phyloP scores from a whole-genome alignment of 495 filamentous ascomycete species.

The Rostrohypoxylon terebratum region DNA sequence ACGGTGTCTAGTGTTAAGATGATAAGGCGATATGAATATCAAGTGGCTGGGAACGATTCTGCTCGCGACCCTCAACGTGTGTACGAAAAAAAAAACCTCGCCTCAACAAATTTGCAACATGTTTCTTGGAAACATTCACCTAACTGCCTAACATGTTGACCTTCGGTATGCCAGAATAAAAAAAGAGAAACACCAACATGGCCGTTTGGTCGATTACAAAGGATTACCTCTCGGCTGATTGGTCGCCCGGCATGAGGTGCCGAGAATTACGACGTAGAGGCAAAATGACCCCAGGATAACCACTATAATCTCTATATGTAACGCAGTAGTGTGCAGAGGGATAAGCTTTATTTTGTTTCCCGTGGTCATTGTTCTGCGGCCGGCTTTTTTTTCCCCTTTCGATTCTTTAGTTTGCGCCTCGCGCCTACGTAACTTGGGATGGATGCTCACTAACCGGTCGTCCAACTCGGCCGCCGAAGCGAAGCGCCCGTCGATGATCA shows the following conservation, averaged over 20 bases:
- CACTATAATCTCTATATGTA: constrained; percentile 6
- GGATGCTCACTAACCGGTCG: constrained; percentile 10
- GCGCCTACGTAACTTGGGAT: constrained; percentile 11
- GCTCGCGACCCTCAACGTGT: constrained; percentile 10
- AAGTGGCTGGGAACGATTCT: constrained; percentile 39
- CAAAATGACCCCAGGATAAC: constrained; percentile 8
- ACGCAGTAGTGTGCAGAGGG: constrained; percentile 1
- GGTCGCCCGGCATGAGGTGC: constrained; percentile 21
- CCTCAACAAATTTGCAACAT: constrained; percentile 1
- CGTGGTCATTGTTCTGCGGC: constrained; percentile 32
- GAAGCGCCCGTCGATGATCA: constrained; percentile 36
- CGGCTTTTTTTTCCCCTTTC: constrained; percentile 5
- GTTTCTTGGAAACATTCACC: constrained; percentile 11
- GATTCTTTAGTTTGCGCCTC: constrained; percentile 9
- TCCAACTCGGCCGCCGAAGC: constrained; percentile 32
- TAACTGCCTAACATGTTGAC: neutral
- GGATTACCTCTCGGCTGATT: constrained; percentile 8
- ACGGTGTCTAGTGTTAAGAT: constrained; percentile 29
- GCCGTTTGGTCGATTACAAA: neutral
- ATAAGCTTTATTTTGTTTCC: constrained; percentile 44
- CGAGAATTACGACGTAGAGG: constrained; percentile 20
- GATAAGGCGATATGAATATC: constrained; percentile 19
- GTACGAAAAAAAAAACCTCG: neutral
- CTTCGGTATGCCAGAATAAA: constrained; percentile 9
- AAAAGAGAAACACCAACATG: neutral